Percentiles rank a stretch among this genome's conserved stretches.
phyloP scores from a whole-genome alignment of 495 filamentous ascomycete species.

The Neurospora sp. region DNA sequence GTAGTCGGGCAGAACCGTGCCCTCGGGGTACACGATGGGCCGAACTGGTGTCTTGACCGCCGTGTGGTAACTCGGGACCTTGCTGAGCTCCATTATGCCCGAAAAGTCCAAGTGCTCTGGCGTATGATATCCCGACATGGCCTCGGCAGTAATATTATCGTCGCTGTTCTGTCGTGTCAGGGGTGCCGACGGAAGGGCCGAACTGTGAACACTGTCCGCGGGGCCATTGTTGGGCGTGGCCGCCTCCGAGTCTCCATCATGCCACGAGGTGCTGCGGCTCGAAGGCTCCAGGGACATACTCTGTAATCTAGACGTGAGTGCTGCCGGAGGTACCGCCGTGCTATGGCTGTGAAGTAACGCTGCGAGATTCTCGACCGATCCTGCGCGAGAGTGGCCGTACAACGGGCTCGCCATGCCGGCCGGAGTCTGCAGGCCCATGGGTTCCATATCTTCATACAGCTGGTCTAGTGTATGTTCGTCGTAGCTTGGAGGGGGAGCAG shows the following conservation, averaged over 20 bases:
- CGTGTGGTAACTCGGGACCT: slow-evolving; percentile 73
- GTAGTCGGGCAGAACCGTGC: slow-evolving; percentile 30
- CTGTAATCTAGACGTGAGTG: slow-evolving; percentile 52
- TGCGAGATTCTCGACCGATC: slow-evolving; percentile 69
- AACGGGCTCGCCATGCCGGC: slow-evolving; percentile 63
- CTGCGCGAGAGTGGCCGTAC: slow-evolving; percentile 59
- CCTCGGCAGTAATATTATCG: slow-evolving; percentile 31
- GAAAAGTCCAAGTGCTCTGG: slow-evolving; percentile 55
- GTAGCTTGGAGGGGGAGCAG: slow-evolving; percentile 76
- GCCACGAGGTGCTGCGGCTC: slow-evolving; percentile 24
- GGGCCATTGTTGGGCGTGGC: slow-evolving; percentile 19
- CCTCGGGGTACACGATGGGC: slow-evolving; percentile 20
- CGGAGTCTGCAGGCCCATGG: slow-evolving; percentile 66
- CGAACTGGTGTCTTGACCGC: slow-evolving; percentile 51
- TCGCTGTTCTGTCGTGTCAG: slow-evolving; percentile 53
- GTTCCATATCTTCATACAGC: slow-evolving; percentile 76
- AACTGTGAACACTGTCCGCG: slow-evolving; percentile 18
- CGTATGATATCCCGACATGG: slow-evolving; percentile 10
- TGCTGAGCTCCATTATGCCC: slow-evolving; percentile 54
- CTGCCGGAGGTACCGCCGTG: slow-evolving; percentile 45
- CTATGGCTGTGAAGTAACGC: slow-evolving; percentile 29
- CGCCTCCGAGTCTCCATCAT: slow-evolving; percentile 14
- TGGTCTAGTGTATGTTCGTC: slow-evolving; percentile 80
- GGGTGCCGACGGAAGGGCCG: slow-evolving; percentile 24
- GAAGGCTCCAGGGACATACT: slow-evolving; percentile 42